Percentiles rank a stretch among this genome's conserved stretches.
Conservation (phyloP, 1,139 yeast species). For the Blastobotrys illinoisensis region DNA sequence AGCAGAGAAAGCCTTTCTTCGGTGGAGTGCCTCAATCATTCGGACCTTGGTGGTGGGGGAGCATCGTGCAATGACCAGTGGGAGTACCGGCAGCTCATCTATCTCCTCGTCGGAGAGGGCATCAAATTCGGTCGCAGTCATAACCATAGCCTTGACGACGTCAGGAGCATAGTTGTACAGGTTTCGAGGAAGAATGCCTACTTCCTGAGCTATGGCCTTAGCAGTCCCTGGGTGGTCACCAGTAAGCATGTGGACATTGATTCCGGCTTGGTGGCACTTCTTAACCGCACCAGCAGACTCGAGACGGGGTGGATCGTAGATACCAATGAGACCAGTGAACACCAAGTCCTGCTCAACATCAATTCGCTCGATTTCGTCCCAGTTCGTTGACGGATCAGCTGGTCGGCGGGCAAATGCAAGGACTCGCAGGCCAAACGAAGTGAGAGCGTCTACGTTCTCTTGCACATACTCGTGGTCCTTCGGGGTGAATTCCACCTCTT, state of each 20-base stretch:
- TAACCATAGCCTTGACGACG: constrained; percentile 60
- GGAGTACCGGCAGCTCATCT: constrained; percentile 64
- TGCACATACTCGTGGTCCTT: constrained; percentile 43
- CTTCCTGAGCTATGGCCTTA: constrained; percentile 75
- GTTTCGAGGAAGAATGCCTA: constrained; percentile 73
- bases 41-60: constrained; percentile 83
- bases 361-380: constrained; percentile 41
- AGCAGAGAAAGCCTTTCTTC: constrained; percentile 65
- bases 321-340: constrained; percentile 69
- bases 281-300: constrained; percentile 67
- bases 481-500: constrained; percentile 22
- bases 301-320: constrained; percentile 76
- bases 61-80: constrained; percentile 77
- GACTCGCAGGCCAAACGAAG: constrained; percentile 67
- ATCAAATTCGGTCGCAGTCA: constrained; percentile 75
- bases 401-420: constrained; percentile 51
- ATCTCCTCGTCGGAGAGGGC: constrained; percentile 55
- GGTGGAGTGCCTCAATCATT: constrained; percentile 76
- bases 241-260: constrained; percentile 78
- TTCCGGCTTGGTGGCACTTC: constrained; percentile 69
- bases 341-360: constrained; percentile 50
- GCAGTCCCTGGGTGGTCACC: constrained; percentile 87
- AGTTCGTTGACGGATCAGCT: constrained; percentile 15
- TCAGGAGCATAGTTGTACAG: constrained; percentile 57
- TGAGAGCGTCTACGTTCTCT: constrained; percentile 54